phyloP scores from a whole-genome alignment of 768 basidiomycete genomes.

The Pseudohyphozyma bogoriensis region DNA sequence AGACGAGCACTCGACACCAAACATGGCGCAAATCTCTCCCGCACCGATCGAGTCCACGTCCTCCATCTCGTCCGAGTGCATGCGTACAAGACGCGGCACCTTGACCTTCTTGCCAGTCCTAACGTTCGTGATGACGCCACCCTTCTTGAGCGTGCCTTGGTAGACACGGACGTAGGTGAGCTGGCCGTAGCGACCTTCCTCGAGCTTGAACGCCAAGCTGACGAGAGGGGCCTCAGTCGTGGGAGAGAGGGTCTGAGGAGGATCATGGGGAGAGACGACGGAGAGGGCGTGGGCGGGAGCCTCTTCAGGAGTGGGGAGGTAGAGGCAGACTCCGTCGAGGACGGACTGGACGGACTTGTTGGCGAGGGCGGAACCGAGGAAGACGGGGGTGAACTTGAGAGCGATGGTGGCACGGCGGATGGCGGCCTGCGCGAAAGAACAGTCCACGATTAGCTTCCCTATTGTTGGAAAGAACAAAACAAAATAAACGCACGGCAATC shows the following conservation, averaged over 20 bases:
- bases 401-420: constrained; percentile 79
- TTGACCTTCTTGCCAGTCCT: constrained; percentile 95
- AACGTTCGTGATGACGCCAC: constrained; percentile 76
- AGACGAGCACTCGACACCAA: constrained; percentile 94
- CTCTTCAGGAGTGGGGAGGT: constrained; percentile 82
- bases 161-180: constrained; percentile 97
- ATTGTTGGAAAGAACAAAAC: neutral
- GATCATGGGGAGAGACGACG: constrained; percentile 49
- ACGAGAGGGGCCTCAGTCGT: constrained; percentile 72
- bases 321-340: constrained; percentile 89
- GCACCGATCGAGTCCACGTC: constrained; percentile 89
- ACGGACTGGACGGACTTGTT: constrained; percentile 91
- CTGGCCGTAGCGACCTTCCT: constrained; percentile 94
- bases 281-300: constrained; percentile 70
- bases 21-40: constrained; percentile 98
- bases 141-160: constrained; percentile 83
- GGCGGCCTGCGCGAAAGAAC: constrained; percentile 42
- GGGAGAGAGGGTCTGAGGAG: constrained; percentile 40
- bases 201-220: constrained; percentile 93
- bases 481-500: constrained; percentile 44
- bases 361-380: constrained; percentile 92
- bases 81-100: constrained; percentile 85
- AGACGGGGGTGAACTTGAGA: constrained; percentile 90
- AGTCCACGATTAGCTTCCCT: too few relatives aligned
- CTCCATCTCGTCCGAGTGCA: constrained; percentile 99